Conservation (phyloP, 225 moss, liverwort and hornwort species). For the Polytrichum commune region DNA sequence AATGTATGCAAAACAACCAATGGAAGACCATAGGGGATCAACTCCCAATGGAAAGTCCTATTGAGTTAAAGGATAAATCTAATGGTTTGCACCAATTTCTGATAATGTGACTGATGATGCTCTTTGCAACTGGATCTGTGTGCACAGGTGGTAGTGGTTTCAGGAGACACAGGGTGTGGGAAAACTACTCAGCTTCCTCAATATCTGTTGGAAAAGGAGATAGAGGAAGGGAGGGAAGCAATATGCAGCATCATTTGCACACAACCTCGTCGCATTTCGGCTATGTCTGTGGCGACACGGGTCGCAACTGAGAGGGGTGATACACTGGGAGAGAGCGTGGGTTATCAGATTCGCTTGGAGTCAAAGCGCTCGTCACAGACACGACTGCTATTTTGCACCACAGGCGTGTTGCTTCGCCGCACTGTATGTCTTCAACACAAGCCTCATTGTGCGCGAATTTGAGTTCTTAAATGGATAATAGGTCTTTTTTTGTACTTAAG, state of each 20-base stretch:
- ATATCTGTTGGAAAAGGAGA: slow-evolving; percentile 66
- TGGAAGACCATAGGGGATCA: no score
- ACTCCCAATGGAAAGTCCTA: no score
- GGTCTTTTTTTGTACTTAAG: no score
- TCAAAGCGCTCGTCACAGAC: slow-evolving; percentile 63
- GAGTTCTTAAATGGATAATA: no score
- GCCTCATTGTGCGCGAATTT: no score
- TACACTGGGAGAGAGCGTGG: slow-evolving; percentile 60
- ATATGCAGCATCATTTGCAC: slow-evolving; percentile 74
- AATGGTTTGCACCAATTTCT: not conserved
- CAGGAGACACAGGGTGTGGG: slow-evolving; percentile 72
- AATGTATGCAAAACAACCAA: no score
- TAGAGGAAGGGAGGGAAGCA: slow-evolving; percentile 34
- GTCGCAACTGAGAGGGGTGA: slow-evolving; percentile 79
- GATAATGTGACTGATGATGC: not conserved
- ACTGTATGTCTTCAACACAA: slow-evolving; percentile 36
- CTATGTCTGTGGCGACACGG: slow-evolving; percentile 68
- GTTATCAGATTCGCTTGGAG: slow-evolving; percentile 66
- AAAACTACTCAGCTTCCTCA: slow-evolving; percentile 90
- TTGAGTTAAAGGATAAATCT: no score
- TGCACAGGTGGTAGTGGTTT: slow-evolving; percentile 68
- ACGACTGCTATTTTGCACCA: slow-evolving; percentile 77
- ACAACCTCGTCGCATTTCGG: slow-evolving; percentile 75
- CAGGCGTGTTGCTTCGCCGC: slow-evolving; percentile 54
- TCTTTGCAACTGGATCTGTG: not conserved